Conservation (phyloP, 192 early-diverging fungal genomes). For the Tieghemiomyces parasiticus region DNA sequence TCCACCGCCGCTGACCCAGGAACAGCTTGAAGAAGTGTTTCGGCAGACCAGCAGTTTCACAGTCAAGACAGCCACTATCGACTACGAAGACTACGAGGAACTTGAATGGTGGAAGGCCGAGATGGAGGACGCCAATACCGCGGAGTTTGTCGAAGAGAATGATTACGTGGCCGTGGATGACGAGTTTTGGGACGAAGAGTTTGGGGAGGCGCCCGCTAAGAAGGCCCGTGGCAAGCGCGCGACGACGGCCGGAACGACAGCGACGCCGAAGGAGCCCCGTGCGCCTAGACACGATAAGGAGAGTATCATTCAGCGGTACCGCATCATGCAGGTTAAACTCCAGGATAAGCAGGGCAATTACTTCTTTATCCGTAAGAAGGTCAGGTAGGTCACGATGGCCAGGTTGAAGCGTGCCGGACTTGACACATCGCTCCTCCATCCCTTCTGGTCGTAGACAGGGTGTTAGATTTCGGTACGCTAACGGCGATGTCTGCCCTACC, state of each 20-base stretch:
- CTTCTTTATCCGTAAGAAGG: conserved; percentile 74
- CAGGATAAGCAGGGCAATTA: conserved; percentile 74
- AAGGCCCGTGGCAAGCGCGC: conserved; percentile 13
- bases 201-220: conserved; percentile 17
- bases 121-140: conserved; percentile 49
- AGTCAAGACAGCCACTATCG: conserved; percentile 43
- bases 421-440: too few relatives aligned
- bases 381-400: conserved; percentile 39
- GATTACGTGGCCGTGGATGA: conserved; percentile 74
- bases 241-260: too few relatives aligned
- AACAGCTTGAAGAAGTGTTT: conserved; percentile 83
- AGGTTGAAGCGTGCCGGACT: too few relatives aligned
- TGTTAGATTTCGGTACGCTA: too few relatives aligned
- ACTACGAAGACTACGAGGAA: conserved; percentile 36
- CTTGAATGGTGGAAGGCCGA: conserved; percentile 70
- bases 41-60: conserved; percentile 82
- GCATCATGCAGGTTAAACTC: conserved; percentile 72
- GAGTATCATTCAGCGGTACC: conserved; percentile 64
- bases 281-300: conserved; percentile 26
- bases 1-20: conserved; percentile 16
- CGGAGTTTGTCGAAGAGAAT: conserved; percentile 68
- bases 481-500: too few relatives aligned
- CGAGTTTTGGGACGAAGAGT: conserved; percentile 63
- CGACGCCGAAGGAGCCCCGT: neutral
- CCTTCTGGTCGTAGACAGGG: too few relatives aligned